Percentiles rank a stretch among this genome's conserved stretches.
Evolutionary conservation across 2,329 filamentous ascomycete species (phyloP).

Genomic region (Eurotiales sp.): DNA sequence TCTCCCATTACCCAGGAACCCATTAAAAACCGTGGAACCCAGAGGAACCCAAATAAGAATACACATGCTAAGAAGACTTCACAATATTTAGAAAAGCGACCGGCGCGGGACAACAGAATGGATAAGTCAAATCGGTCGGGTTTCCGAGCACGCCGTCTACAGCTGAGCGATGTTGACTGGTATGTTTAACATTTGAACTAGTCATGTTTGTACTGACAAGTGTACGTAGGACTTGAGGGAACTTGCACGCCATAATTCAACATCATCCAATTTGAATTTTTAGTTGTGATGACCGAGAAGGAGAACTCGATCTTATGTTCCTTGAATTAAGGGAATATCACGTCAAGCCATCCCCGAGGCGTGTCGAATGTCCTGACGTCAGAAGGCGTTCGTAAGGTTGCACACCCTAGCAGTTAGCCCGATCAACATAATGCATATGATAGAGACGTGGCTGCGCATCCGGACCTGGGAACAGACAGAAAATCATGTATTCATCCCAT

Average conservation of each 20-base stretch:
- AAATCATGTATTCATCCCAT: no score
- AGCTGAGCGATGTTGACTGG: constrained; percentile 97
- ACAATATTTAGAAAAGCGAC: constrained; percentile 40
- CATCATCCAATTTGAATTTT: background rate
- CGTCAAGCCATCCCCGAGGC: background rate
- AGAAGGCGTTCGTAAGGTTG: background rate
- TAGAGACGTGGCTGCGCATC: background rate
- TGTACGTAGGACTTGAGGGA: constrained; percentile 12
- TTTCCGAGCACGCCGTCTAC: constrained; percentile 83
- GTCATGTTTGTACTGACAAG: background rate
- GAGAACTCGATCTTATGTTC: background rate
- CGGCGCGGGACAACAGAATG: constrained; percentile 38
- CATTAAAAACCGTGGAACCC: constrained; percentile 15
- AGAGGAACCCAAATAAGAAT: constrained; percentile 29
- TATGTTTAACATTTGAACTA: constrained; percentile 47
- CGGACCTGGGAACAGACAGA: no score
- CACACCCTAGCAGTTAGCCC: background rate
- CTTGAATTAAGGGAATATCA: background rate
- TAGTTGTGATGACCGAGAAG: background rate
- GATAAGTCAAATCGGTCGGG: constrained; percentile 64
- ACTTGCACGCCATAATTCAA: background rate
- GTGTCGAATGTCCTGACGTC: background rate
- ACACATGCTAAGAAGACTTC: constrained; percentile 31
- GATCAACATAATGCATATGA: background rate
- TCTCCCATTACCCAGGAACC: constrained; percentile 18